Percentiles rank a stretch among this genome's conserved stretches.
phyloP scores from a whole-genome alignment of 108 stramenopile species.

The Cyclotella sp. region DNA sequence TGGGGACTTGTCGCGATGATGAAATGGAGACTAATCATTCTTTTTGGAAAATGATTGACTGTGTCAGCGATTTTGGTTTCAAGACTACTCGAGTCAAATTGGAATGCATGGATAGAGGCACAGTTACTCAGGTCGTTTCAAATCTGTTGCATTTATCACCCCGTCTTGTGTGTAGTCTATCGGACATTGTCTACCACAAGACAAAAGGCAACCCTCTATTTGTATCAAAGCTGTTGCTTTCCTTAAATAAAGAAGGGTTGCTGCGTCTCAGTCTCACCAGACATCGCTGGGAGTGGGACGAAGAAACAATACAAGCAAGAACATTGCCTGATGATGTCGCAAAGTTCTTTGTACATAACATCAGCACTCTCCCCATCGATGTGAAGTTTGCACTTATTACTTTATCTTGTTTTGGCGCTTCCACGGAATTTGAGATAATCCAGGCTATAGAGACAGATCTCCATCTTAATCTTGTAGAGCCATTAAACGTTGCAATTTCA shows the following conservation, averaged over 20 bases:
- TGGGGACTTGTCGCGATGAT: slow-evolving; percentile 27
- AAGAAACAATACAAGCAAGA: slow-evolving; percentile 6
- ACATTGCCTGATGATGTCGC: slow-evolving; percentile 22
- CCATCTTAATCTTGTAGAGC: background rate
- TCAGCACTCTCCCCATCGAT: slow-evolving; percentile 8
- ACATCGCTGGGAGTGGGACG: slow-evolving; percentile 34
- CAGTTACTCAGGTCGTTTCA: slow-evolving; percentile 29
- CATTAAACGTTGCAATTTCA: slow-evolving; percentile 13
- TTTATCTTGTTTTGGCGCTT: slow-evolving; percentile 17
- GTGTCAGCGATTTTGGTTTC: slow-evolving; percentile 3
- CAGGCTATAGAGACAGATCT: slow-evolving; percentile 7
- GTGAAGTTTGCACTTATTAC: slow-evolving; percentile 1
- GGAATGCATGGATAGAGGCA: slow-evolving; percentile 1
- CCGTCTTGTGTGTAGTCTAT: slow-evolving; percentile 4
- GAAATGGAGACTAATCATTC: slow-evolving; percentile 12
- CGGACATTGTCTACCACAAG: slow-evolving; percentile 24
- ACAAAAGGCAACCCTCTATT: slow-evolving; percentile 34
- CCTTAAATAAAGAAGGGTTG: slow-evolving; percentile 5
- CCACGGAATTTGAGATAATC: background rate
- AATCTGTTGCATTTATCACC: slow-evolving; percentile 14
- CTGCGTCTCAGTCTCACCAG: slow-evolving; percentile 4
- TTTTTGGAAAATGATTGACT: background rate
- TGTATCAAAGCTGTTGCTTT: slow-evolving; percentile 10
- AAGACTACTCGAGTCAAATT: slow-evolving; percentile 1
- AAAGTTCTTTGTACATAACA: background rate